These are phyloP conservation scores for Ilex aquifolium DNA, from an alignment of 257 asterid genomes.

Conservation along the genomic window DNA sequence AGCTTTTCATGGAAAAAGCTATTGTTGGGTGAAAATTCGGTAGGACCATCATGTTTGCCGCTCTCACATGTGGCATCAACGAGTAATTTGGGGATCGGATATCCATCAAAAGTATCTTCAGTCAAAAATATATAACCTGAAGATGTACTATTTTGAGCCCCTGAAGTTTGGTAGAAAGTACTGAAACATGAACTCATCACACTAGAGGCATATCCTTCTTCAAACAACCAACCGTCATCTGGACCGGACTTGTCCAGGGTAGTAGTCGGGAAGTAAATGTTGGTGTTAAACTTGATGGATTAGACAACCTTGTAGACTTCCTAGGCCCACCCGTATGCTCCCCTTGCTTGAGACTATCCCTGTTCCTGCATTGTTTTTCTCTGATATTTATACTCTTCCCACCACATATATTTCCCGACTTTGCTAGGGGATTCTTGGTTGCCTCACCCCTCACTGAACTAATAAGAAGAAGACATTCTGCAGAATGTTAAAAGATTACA, in stretches of 20 bases:
- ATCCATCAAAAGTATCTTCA: slow-evolving; percentile 12
- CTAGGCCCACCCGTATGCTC: background rate
- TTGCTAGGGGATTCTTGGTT: slow-evolving; percentile 24
- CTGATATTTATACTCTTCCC: slow-evolving; percentile 8
- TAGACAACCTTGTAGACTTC: too few relatives aligned
- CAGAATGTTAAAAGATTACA: too few relatives aligned
- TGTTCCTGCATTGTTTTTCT: slow-evolving; percentile 7
- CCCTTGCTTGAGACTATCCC: slow-evolving; percentile 1
- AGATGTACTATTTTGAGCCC: background rate
- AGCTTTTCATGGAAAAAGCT: slow-evolving; percentile 5
- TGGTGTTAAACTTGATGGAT: too few relatives aligned
- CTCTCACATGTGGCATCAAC: slow-evolving; percentile 7
- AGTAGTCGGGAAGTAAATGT: too few relatives aligned
- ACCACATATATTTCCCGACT: slow-evolving; percentile 11
- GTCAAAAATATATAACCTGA: slow-evolving; percentile 12
- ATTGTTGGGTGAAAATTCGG: background rate
- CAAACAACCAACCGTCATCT: slow-evolving; percentile 12
- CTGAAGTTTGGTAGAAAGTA: background rate
- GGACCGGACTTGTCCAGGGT: too few relatives aligned
- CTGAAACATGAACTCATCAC: too few relatives aligned
- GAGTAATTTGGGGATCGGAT: slow-evolving; percentile 3
- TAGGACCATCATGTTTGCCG: slow-evolving; percentile 6
- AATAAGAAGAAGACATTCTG: background rate
- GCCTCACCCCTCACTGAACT: slow-evolving; percentile 43
- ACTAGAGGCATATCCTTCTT: background rate